Base-by-base conservation (phyloP, 106 monocot genomes). In the Dioscorea dumetorum region DNA sequence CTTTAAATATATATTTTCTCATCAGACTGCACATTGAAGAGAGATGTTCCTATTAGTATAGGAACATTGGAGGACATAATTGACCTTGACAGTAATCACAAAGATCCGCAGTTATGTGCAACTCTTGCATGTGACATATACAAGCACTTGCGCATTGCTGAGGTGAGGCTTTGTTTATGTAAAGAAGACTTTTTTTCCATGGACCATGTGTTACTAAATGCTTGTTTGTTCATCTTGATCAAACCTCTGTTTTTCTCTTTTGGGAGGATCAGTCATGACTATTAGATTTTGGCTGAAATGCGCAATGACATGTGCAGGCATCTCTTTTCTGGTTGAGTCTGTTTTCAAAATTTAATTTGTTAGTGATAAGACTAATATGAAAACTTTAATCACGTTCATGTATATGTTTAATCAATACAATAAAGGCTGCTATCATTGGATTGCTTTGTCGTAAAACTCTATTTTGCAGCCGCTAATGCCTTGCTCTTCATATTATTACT, bases 101-200 rank as follows among this genome's bases (percentile, higher is more conserved):
- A 83, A 14, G 88, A 92, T 73, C 82, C 88, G 52, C 92, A 88
- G 32, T 49, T 88, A 20, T 88, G 88, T 74, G 76, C 87, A 70
- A 78, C 92, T n/a, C 73, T 88, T 70, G 88, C 88, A 33, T 70
- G 68, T 78, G 92, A 92, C 68, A 82, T 92, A 72, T 88, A 92
- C 76, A 66, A 81, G 60, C 80, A 83, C 76, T 70, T 92, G 34
- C 82, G 83, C 0, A 28, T 66, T 59, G 80, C 85, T 58, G 92
- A 92, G 87, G 91, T 92, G 60, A 77, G 12, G 12, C 15, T 60
- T 68, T 59, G 20, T 9, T 70, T 62, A 5, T 34, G 41, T 41
- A 10, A 10, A 41, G 10, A 41, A 8, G 41, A 1, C 10, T 41
- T 41, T 24, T 50, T 20, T 52, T 22, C 8, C 58, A 22, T 16